A percentile compares a stretch with the other conserved stretches of the same genome.
Conservation (phyloP, 768 basidiomycete genomes). For the Nidularia pulvinata region DNA sequence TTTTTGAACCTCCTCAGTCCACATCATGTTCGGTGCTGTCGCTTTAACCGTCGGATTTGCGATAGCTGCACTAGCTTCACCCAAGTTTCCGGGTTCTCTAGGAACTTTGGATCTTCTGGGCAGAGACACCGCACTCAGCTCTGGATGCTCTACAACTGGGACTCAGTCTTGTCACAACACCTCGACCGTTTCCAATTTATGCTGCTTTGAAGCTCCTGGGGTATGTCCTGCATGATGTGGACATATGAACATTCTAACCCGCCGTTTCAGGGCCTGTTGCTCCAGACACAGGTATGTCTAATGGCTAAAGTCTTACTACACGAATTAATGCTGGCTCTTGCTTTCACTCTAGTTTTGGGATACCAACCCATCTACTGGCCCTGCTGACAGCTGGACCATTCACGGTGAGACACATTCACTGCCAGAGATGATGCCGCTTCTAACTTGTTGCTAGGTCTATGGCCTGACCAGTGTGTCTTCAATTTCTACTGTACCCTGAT, state of each 20-base stretch:
- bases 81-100: neutral
- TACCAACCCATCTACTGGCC: constrained; percentile 60
- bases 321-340: neutral
- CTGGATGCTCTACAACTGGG: constrained; percentile 54
- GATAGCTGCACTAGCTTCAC: neutral
- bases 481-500: no score
- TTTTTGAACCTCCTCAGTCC: no score
- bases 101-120: constrained; percentile 13
- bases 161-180: constrained; percentile 55
- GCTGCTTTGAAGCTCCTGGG: constrained; percentile 69
- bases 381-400: constrained; percentile 70
- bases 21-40: no score
- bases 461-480: constrained; percentile 62
- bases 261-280: constrained; percentile 50
- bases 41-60: no score
- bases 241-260: neutral
- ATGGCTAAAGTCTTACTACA: neutral
- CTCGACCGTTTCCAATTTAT: constrained; percentile 40
- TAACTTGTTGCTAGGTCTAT: constrained; percentile 43
- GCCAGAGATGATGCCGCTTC: constrained; percentile 5
- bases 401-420: no score
- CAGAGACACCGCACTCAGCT: constrained; percentile 25
- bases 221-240: constrained; percentile 30
- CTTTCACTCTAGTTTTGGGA: constrained; percentile 65
- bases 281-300: constrained; percentile 43